phyloP scores from a whole-genome alignment of 306 rosid species.

The Gastrolobium bilobum region DNA sequence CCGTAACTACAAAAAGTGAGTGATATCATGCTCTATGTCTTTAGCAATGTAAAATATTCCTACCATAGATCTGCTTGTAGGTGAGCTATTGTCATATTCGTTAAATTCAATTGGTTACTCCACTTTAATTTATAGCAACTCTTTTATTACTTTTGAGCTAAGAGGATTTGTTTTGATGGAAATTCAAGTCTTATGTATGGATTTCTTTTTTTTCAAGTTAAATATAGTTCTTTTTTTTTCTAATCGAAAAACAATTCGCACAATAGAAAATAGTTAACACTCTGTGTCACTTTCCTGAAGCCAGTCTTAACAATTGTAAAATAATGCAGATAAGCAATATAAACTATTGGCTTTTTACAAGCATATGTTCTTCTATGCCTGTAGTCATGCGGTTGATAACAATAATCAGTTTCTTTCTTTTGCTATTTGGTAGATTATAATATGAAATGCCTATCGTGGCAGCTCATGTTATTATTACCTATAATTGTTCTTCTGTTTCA shows the following conservation, averaged over 20 bases:
- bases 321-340: not conserved
- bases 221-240: not conserved
- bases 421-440: not conserved
- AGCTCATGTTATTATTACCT: not conserved
- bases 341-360: not conserved
- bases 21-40: not conserved
- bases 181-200: conserved; percentile 1
- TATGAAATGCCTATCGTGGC: not conserved
- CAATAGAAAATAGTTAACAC: not conserved
- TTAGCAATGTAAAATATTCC: not conserved
- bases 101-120: not conserved
- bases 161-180: conserved; percentile 2
- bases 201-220: not conserved
- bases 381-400: not conserved
- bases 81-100: not conserved
- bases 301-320: not conserved
- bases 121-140: not conserved
- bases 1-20: conserved; percentile 83
- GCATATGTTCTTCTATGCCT: not conserved
- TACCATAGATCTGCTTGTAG: not conserved
- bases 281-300: not conserved
- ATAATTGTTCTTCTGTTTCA: not conserved
- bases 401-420: not conserved
- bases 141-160: conserved; percentile 2
- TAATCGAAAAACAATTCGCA: not conserved